These are phyloP conservation scores for Phytopythium mirpurense DNA, from an alignment of 352 stramenopile species.

Conservation along the genomic window DNA sequence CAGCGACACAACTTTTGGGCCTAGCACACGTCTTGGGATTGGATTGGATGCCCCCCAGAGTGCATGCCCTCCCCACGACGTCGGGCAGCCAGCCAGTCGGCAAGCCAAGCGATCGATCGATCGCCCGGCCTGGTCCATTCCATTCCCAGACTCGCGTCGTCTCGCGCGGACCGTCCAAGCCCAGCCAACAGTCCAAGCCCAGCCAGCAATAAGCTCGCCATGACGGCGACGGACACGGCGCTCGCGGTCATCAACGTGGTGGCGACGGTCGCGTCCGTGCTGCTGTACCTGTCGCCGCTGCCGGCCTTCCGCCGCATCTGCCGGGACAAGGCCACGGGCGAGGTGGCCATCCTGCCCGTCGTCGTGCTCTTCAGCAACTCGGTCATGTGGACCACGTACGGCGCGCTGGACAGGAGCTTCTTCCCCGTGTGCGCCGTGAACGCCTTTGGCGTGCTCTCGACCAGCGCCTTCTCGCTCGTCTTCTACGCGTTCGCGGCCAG, in stretches of 20 bases:
- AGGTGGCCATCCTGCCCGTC: constrained; percentile 32
- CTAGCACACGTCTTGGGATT: no score
- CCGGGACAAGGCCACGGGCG: constrained; percentile 19
- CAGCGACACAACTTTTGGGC: background rate
- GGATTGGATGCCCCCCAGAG: no score
- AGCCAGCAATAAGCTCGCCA: no score
- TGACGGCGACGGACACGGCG: background rate
- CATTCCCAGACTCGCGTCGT: constrained; percentile 4
- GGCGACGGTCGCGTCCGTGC: constrained; percentile 13
- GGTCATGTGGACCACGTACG: constrained; percentile 35
- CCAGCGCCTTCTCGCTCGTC: constrained; percentile 23
- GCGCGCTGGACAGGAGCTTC: constrained; percentile 21
- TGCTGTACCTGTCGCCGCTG: constrained; percentile 20
- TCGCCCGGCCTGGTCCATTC: background rate
- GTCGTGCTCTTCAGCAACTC: constrained; percentile 35
- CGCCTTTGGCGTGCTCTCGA: constrained; percentile 26
- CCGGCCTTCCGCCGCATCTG: constrained; percentile 17
- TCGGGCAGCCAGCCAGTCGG: background rate
- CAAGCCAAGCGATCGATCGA: background rate
- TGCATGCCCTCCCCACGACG: no score
- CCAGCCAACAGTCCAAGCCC: background rate
- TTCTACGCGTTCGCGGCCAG: constrained; percentile 16
- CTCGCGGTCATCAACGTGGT: constrained; percentile 21
- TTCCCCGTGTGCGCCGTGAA: constrained; percentile 41
- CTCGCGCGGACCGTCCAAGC: background rate